Base-by-base conservation (phyloP, 1,139 yeast genomes). In the Nadsonia commutata region DNA sequence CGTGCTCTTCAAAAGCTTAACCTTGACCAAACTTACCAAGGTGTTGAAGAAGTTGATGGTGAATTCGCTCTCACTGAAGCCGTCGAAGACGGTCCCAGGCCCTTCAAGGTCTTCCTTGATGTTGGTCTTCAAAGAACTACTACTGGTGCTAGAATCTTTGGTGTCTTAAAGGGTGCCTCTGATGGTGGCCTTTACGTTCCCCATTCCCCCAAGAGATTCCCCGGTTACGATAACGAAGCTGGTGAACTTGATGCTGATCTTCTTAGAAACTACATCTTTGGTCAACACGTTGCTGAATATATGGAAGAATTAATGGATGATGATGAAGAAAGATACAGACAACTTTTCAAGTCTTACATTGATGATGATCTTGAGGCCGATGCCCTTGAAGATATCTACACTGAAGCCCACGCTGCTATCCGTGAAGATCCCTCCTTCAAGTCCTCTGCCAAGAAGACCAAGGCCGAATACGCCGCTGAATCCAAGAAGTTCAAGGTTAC, bases 41-140 rank as follows among this genome's bases (percentile, higher is more conserved):
- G 99, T 81, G 98, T 86, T 64, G 97, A 88, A 72, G 99, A 93
- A 75, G 95, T 83, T 62, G 94, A 86, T 74, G 99, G 99, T 80
- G 98, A 93, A 77, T 88, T 73, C 76, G 82, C 83, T 70, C 79
- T 90, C 67, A 86, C 96, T 63, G 95, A 90, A 78, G 97, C 97
- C 58, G 96, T 86, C 60, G 98, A 93, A 77, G 98, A 86, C 58
- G 96, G 79, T 59, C 98, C 98, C 75, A 84, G 98, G 73, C 99
- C 99, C 68, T 93, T 90, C 95, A 90, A 90, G 82, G 97, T 88
- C 60, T 88, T 78, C 85, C 80, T 90, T 68, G 99, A 90, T 70
- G 90, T 90, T 66, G 99, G 99, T 85, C 78, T 93, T 71, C 94
- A 88, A 74, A 90, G 99, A 81, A 86, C 99, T 74, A 90, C 99